Evolutionary conservation across 495 filamentous ascomycete genomes (phyloP).

Genomic region (Tuber borchii): DNA sequence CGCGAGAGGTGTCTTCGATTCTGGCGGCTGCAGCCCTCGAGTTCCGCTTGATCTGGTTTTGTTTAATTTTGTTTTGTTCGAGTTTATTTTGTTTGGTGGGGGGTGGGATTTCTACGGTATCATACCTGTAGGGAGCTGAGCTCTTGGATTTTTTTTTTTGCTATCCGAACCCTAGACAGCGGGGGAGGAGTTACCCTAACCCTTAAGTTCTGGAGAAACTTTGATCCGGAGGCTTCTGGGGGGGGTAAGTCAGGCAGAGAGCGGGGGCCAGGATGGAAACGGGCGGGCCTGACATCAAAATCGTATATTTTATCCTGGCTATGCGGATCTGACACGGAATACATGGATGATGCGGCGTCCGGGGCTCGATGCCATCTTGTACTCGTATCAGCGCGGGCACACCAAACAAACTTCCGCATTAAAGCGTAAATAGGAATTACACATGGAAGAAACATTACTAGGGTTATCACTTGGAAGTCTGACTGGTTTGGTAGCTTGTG

Average conservation of each 20-base stretch:
- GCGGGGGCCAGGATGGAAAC: neutral
- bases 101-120: conserved; percentile 4
- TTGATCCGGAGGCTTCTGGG: neutral
- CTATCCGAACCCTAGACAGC: neutral
- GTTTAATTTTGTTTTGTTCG: conserved; percentile 6
- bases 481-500: neutral
- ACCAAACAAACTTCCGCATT: neutral
- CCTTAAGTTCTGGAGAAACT: neutral
- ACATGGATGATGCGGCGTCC: neutral
- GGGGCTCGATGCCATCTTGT: neutral
- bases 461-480: neutral
- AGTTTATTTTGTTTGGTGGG: conserved; percentile 8
- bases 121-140: neutral
- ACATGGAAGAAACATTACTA: neutral
- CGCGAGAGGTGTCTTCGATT: conserved; percentile 6
- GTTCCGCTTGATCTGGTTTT: neutral
- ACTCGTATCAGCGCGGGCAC: neutral
- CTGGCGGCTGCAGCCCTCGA: neutral
- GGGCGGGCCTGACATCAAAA: neutral
- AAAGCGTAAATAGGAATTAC: neutral
- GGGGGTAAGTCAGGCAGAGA: neutral
- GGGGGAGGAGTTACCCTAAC: neutral
- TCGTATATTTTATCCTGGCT: too few relatives aligned
- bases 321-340: neutral
- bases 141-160: neutral